Percentiles rank a stretch among this genome's conserved stretches.
Evolutionary conservation across 305 asterid species (phyloP).

Genomic region (Fraxinus angustifolia): DNA sequence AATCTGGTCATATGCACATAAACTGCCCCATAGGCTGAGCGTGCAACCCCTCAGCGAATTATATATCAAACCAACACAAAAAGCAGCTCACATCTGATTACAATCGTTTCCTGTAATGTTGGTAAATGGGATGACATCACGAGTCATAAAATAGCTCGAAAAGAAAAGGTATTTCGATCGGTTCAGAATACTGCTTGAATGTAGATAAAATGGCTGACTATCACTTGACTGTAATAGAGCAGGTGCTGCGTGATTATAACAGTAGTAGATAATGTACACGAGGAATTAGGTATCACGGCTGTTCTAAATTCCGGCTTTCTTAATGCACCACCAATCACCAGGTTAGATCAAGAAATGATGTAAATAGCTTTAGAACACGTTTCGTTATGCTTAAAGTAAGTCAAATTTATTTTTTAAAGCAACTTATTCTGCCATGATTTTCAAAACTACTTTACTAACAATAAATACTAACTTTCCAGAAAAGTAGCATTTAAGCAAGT

Average conservation of each 20-base stretch:
- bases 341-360: background rate
- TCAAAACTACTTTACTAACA: background rate
- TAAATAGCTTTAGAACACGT: background rate
- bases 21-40: too few relatives aligned
- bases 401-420: background rate
- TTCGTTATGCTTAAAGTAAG: background rate
- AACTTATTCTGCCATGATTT: background rate
- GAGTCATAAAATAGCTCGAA: too few relatives aligned
- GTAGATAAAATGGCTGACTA: background rate
- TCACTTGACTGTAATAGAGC: background rate
- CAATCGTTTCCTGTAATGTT: too few relatives aligned
- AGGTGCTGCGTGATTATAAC: background rate
- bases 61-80: too few relatives aligned
- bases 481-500: background rate
- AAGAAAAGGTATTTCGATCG: too few relatives aligned
- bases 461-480: background rate
- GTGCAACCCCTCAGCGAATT: too few relatives aligned
- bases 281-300: background rate
- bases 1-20: too few relatives aligned
- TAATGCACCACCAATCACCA: background rate
- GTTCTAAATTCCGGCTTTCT: background rate
- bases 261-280: background rate
- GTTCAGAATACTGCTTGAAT: too few relatives aligned
- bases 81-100: too few relatives aligned
- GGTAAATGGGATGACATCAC: too few relatives aligned